Evolutionary conservation across 768 basidiomycete genomes (phyloP).

Genomic region (Mycena polygramma): DNA sequence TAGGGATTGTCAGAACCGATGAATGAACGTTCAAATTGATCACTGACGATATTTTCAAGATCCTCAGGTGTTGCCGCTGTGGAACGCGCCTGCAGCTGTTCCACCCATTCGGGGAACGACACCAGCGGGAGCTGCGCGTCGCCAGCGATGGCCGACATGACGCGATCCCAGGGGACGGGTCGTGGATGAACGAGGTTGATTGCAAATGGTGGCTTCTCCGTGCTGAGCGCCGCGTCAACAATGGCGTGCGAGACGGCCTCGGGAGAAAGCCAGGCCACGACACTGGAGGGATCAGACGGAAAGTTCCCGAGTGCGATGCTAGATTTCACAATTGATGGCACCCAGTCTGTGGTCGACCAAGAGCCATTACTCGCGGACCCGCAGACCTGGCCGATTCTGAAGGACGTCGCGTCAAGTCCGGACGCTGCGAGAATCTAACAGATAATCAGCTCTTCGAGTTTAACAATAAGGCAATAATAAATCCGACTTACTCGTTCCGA

Average conservation of each 20-base stretch:
- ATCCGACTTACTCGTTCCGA: conserved; percentile 46
- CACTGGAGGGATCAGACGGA: conserved; percentile 33
- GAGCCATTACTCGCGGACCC: conserved; percentile 44
- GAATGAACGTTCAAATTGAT: background rate
- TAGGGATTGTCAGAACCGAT: background rate
- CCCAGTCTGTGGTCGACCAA: conserved; percentile 50
- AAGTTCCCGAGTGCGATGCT: conserved; percentile 35
- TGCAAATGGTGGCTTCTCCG: conserved; percentile 37
- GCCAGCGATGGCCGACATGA: conserved; percentile 43
- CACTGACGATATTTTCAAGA: conserved; percentile 48
- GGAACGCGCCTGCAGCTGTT: conserved; percentile 42
- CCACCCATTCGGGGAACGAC: conserved; percentile 48
- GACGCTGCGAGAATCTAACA: conserved; percentile 48
- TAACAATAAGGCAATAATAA: conserved; percentile 6
- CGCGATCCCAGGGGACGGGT: conserved; percentile 45
- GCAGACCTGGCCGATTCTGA: conserved; percentile 41
- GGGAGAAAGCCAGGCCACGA: conserved; percentile 53
- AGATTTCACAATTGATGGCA: conserved; percentile 45
- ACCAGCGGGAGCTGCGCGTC: conserved; percentile 40
- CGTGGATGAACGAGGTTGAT: conserved; percentile 56
- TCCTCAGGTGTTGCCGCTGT: conserved; percentile 42
- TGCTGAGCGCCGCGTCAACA: conserved; percentile 48
- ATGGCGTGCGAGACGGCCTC: conserved; percentile 50
- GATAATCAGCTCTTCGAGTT: conserved; percentile 31
- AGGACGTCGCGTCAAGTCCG: conserved; percentile 47